These are phyloP conservation scores for Torulaspora delbrueckii DNA, from an alignment of 805 yeast species.

Conservation along the genomic window DNA sequence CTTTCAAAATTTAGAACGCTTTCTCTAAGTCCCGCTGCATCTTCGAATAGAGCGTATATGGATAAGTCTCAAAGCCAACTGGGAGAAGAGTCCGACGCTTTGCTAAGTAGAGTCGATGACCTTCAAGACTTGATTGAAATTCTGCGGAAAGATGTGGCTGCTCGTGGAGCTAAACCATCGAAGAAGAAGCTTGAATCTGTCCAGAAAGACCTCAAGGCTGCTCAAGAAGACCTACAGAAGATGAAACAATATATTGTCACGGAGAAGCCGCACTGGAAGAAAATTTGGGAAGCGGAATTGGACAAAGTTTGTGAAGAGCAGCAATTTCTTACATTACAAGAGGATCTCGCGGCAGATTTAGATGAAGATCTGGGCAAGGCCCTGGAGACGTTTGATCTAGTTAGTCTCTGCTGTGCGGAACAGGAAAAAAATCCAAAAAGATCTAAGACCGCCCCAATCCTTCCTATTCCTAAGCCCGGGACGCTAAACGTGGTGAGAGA, in stretches of 20 bases:
- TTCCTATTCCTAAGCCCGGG: conserved; percentile 59
- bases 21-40: conserved; percentile 36
- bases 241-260: conserved; percentile 57
- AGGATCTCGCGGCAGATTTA: conserved; percentile 73
- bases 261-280: conserved; percentile 84
- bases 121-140: conserved; percentile 89
- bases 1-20: conserved; percentile 49
- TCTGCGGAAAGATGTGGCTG: conserved; percentile 83
- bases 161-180: conserved; percentile 79
- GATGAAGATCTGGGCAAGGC: conserved; percentile 78
- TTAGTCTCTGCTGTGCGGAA: conserved; percentile 75
- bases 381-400: conserved; percentile 72
- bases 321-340: conserved; percentile 85
- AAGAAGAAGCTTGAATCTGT: conserved; percentile 66
- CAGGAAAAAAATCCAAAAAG: conserved; percentile 57
- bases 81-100: conserved; percentile 67
- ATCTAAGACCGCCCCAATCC: conserved; percentile 30
- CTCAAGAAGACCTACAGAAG: conserved; percentile 46
- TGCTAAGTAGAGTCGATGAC: conserved; percentile 81
- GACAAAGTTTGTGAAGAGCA: conserved; percentile 92
- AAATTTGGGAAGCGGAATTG: conserved; percentile 86
- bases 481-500: conserved; percentile 58
- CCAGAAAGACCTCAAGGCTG: conserved; percentile 56
- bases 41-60: conserved; percentile 53
- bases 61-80: conserved; percentile 67